These are phyloP conservation scores for Cyamopsis tetragonoloba DNA, from an alignment of 306 rosid genomes.

Conservation along the genomic window DNA sequence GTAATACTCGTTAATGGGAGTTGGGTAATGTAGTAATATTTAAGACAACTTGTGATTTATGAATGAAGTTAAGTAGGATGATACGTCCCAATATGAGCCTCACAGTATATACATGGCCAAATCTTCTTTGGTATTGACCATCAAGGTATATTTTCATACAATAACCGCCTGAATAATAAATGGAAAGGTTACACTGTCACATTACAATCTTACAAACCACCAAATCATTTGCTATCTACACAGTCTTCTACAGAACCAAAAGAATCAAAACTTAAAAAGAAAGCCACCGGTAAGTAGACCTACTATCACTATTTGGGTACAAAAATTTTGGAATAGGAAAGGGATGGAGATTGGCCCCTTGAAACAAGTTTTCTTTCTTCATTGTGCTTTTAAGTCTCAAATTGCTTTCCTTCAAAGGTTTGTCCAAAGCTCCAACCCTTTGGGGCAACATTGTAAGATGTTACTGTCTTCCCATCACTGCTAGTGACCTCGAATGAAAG, in stretches of 20 bases:
- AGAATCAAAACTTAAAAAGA: conserved; percentile 17
- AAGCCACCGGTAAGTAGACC: conserved; percentile 3
- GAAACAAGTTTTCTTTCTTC: conserved; percentile 18
- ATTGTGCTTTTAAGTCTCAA: conserved; percentile 42
- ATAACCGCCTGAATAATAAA: conserved; percentile 22
- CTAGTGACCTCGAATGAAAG: conserved; percentile 78
- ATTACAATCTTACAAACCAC: conserved; percentile 25
- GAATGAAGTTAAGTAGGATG: conserved; percentile 9
- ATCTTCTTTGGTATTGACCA: conserved; percentile 19
- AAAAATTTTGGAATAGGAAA: not conserved
- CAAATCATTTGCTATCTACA: conserved; percentile 30
- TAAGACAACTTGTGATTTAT: conserved; percentile 19
- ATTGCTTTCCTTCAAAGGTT: conserved; percentile 93
- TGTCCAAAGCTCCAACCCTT: conserved; percentile 87
- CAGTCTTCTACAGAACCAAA: conserved; percentile 27
- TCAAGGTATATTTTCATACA: conserved; percentile 15
- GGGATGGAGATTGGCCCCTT: conserved; percentile 2
- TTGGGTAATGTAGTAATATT: conserved; percentile 1
- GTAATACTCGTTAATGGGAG: not conserved
- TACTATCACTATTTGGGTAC: conserved; percentile 10
- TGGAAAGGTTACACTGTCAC: conserved; percentile 11
- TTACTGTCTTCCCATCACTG: conserved; percentile 63
- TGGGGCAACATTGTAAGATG: conserved; percentile 80
- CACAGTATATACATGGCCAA: conserved; percentile 18
- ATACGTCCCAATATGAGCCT: conserved; percentile 28